A percentile compares a stretch with the other conserved stretches of the same genome.
Conservation (phyloP, 805 yeast genomes). For the Saccharomyces paradoxus region DNA sequence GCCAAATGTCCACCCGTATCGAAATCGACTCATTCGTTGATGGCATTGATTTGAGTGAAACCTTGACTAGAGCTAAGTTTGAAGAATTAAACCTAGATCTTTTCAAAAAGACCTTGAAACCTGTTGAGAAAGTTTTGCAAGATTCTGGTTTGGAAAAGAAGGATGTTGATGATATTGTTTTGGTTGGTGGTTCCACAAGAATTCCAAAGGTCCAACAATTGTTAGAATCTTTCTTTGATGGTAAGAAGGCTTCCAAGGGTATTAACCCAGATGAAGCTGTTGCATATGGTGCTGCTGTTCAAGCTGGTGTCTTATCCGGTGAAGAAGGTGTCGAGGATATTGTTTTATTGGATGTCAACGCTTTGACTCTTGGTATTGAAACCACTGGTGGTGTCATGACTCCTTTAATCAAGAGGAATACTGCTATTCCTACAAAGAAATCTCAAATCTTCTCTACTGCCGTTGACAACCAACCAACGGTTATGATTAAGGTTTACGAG, state of each 20-base stretch:
- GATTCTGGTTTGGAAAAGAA: constrained; percentile 84
- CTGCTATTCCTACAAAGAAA: constrained; percentile 92
- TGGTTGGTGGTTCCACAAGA: constrained; percentile 99
- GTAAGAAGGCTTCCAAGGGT: constrained; percentile 94
- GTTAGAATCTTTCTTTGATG: constrained; percentile 81
- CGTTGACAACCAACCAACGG: constrained; percentile 94
- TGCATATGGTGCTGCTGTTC: constrained; percentile 98
- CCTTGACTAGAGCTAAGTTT: constrained; percentile 94
- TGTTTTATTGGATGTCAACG: constrained; percentile 86
- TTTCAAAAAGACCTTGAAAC: constrained; percentile 90
- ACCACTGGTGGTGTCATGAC: constrained; percentile 98
- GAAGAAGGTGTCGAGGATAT: constrained; percentile 88
- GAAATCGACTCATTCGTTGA: constrained; percentile 93
- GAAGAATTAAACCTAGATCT: constrained; percentile 91
- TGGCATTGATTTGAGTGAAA: constrained; percentile 92
- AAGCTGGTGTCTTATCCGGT: constrained; percentile 95
- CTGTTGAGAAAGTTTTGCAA: constrained; percentile 90
- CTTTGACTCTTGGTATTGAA: constrained; percentile 91
- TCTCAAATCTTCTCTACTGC: constrained; percentile 94
- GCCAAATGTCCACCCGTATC: constrained; percentile 90
- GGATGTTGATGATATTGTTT: constrained; percentile 87
- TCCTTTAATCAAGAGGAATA: constrained; percentile 86
- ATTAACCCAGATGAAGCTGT: constrained; percentile 99
- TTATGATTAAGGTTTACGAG: constrained; percentile 85
- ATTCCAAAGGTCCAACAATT: constrained; percentile 96